A percentile compares a stretch with the other conserved stretches of the same genome.
Evolutionary conservation across 2,329 filamentous ascomycete genomes (phyloP).

Genomic region (Didymosphaeria variabile): DNA sequence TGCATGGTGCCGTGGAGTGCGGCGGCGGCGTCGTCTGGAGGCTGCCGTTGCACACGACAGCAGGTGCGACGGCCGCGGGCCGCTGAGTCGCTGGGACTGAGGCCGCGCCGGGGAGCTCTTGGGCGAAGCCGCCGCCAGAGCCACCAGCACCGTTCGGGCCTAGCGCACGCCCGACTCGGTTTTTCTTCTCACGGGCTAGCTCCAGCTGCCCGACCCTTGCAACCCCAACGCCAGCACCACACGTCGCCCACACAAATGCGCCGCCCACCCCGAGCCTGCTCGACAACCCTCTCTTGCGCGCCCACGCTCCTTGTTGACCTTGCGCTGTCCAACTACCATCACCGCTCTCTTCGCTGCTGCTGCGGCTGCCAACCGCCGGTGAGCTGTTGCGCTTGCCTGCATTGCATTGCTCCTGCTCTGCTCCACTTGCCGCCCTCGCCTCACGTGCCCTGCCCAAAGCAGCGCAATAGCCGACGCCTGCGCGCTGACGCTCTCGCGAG

Average conservation of each 20-base stretch:
- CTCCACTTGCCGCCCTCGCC: conserved; percentile 21
- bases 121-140: conserved; percentile 8
- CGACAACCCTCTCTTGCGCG: conserved; percentile 30
- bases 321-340: conserved; percentile 15
- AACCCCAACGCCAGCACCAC: conserved; percentile 10
- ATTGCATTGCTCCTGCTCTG: conserved; percentile 22
- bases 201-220: conserved; percentile 15
- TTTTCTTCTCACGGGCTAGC: conserved; percentile 10
- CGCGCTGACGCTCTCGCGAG: conserved; percentile 37
- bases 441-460: conserved; percentile 45
- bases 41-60: conserved; percentile 3
- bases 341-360: conserved; percentile 15
- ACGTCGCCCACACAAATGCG: conserved; percentile 15
- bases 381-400: conserved; percentile 21
- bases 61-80: conserved; percentile 3
- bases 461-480: conserved; percentile 31
- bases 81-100: not conserved
- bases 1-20: not conserved
- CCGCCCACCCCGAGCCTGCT: conserved; percentile 14
- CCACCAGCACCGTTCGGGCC: not conserved
- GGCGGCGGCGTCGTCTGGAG: conserved; percentile 1
- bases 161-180: conserved; percentile 10
- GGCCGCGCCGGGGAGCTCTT: not conserved
- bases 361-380: conserved; percentile 11
- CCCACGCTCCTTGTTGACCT: conserved; percentile 29